Evolutionary conservation across 257 asterid species (phyloP), one percentile per base, ranked within the genome.

Genomic region (Solanum bukasovii): DNA sequence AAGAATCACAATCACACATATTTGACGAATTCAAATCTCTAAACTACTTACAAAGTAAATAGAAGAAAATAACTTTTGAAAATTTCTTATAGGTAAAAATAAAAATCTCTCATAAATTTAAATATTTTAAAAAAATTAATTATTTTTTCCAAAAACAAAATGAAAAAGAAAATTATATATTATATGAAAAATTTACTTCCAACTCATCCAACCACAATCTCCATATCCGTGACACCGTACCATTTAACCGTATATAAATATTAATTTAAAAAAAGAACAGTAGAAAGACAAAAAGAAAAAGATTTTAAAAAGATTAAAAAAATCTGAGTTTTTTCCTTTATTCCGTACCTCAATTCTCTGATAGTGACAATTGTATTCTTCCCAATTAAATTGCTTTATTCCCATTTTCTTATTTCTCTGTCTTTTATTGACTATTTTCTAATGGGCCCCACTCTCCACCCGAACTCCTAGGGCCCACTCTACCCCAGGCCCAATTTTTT

Each of bases 211-310:
- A 81, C 29, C 40, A 46, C 42, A 81, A 29, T 44, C 40, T 46
- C 3, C 63, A n/a, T 84, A 84, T 84, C 79, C 79, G 87, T 38
- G 79, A 38, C 61, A 84, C 77, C 87, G 79, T 84, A 84, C 79
- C 9, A 20, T 65, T 84, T 84, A 84, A 38, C 59, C 20, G 20
- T 29, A 81, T 81, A 25, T 27, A 65, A 46, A 18, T 42, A 68
- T 65, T 34, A 0, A 4, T 12, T 3, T 1, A 33, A 9, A 34
- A 40, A 4, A 31, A 29, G 33, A 31, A 31, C 33, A 31, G 33
- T 31, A 31, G 33, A 31, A 31, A 31, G 33, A 31, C 33, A 31
- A 31, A 31, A 31, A 31, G 33, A 31, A 31, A 31, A 31, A 31
- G 33, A 31, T 31, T 31, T 31, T 31, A 31, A 31, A 31, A 31